phyloP scores from a whole-genome alignment of 768 basidiomycete genomes.

The Serendipita sp. region DNA sequence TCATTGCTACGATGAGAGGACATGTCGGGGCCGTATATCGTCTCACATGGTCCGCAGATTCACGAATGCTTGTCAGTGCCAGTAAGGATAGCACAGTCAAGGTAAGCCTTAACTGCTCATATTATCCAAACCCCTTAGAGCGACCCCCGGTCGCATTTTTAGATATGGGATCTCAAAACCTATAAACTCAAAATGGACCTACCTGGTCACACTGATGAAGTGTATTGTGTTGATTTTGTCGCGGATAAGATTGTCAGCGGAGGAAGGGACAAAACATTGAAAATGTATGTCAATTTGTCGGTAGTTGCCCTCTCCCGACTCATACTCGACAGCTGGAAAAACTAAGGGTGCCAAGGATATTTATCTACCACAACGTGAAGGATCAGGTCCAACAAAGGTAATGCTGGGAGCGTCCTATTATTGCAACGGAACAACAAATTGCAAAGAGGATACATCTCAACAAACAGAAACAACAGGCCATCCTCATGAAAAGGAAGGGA shows the following conservation, averaged over 20 bases:
- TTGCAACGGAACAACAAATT: background rate
- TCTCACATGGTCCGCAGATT: constrained; percentile 89
- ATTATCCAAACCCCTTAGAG: background rate
- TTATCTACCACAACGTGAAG: background rate
- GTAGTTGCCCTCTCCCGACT: background rate
- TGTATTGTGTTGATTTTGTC: constrained; percentile 98
- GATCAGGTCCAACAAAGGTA: background rate
- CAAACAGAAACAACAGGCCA: too few relatives aligned
- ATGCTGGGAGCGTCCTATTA: background rate
- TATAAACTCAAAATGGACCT: constrained; percentile 90
- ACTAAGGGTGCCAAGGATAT: background rate
- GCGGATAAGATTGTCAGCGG: constrained; percentile 98
- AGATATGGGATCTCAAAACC: constrained; percentile 96
- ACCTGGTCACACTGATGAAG: constrained; percentile 92
- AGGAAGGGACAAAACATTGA: constrained; percentile 79
- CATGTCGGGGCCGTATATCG: constrained; percentile 92
- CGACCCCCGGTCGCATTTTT: background rate
- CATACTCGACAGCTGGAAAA: constrained; percentile 6
- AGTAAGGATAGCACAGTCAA: constrained; percentile 95
- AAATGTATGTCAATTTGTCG: constrained; percentile 50
- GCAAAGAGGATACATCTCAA: too few relatives aligned
- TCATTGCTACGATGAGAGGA: constrained; percentile 76
- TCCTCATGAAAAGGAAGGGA: background rate
- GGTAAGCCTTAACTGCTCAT: constrained; percentile 27
- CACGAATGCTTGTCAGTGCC: constrained; percentile 78